phyloP scores from a whole-genome alignment of 345 rosid genomes.

The Eucalyptus pauciflora region DNA sequence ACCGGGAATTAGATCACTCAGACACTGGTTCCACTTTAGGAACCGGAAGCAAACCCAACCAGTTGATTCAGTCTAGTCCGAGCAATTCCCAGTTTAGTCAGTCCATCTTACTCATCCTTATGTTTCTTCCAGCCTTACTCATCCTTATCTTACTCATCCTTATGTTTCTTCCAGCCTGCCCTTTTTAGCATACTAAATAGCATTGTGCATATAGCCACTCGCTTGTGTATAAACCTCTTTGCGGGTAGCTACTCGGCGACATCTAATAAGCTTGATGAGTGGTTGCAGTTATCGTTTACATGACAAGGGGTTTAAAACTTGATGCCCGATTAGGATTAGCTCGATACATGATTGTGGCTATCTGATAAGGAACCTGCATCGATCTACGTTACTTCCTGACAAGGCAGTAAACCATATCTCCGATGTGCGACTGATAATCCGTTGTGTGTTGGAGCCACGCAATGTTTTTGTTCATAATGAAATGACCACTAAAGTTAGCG shows the following conservation, averaged over 20 bases:
- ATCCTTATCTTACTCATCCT: too few relatives aligned
- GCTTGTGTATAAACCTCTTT: background rate
- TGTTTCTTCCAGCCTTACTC: background rate
- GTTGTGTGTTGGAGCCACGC: background rate
- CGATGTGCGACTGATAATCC: background rate
- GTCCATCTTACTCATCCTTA: too few relatives aligned
- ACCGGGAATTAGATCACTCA: too few relatives aligned
- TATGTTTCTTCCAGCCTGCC: background rate
- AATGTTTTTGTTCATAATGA: background rate
- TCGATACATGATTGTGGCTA: background rate
- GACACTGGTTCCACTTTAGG: accelerated
- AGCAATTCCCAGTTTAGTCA: too few relatives aligned
- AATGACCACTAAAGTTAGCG: background rate
- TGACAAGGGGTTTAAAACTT: background rate
- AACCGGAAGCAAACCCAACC: too few relatives aligned
- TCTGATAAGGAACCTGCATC: background rate
- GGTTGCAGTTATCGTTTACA: background rate
- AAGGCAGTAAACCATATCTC: background rate
- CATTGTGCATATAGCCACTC: background rate
- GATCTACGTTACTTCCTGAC: background rate
- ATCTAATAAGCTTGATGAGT: background rate
- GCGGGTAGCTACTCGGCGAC: background rate
- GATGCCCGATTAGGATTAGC: background rate
- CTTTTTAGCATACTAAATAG: background rate
- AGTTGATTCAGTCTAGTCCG: accelerated